Base-by-base conservation (phyloP, 257 asterid genomes). In the Petunia secreta region DNA sequence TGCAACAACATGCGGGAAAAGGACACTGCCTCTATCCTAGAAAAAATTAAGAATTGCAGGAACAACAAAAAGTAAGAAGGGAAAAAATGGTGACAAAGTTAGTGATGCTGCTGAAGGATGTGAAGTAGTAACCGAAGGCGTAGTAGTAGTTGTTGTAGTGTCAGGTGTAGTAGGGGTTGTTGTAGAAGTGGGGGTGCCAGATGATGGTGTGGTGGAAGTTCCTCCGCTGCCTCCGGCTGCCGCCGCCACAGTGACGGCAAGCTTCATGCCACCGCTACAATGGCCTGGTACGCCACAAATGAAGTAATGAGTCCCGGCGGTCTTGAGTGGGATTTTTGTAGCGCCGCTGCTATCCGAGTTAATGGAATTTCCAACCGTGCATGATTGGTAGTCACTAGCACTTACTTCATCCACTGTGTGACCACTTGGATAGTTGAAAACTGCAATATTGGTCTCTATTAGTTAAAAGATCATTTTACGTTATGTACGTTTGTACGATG, bases 401-500 rank as follows among this genome's bases (percentile, higher is more conserved):
- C 81, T 87, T 64, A 95, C 99, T 86, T 95, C 97, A 5, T 91
- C 96, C 58, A 94, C 97, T 0, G 89, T 88, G 84, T 95, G 99
- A 13, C 98, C 89, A 25, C 88, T 64, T 1, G 85, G 83, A 54
- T 95, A 95, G 60, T 89, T 95, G 92, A 95, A 95, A 58, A 80
- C 99, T 95, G 88, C 87, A 16, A 39, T 25, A 25, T 25, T 25
- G 25, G 25, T 25, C 25, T 25, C 25, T 25, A 25, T 25, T 25
- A 25, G 25, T 25, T 25, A 25, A 25, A 25, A 25, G 25, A 25
- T 25, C 25, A 25, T 25, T 25, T 25, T 25, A 25, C 25, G 25
- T 25, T 25, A 25, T 25, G 25, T 25, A 25, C 25, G 25, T 25
- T 25, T 25, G 25, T 25, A 25, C 25, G 25, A 25, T 25, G 25